phyloP scores from a whole-genome alignment of 1,284 basidiomycete species.

The Rhodotorula sp. region DNA sequence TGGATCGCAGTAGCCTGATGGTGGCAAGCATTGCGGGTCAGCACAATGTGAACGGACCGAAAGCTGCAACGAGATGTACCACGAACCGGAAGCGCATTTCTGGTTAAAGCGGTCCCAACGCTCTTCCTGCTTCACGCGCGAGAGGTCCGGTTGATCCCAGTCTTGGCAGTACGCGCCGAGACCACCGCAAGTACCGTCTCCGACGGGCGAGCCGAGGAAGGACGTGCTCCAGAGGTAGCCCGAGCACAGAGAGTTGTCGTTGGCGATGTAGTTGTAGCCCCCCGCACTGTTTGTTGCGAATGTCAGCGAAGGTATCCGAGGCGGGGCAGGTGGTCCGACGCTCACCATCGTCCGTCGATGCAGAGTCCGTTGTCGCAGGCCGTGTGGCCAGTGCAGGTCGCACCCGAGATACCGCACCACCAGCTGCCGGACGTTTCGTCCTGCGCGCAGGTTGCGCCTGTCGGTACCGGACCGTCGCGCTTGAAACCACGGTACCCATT shows the following conservation, averaged over 20 bases:
- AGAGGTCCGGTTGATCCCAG: background rate
- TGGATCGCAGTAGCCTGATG: background rate
- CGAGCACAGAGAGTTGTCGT: conserved; percentile 13
- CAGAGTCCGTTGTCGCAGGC: too few relatives aligned
- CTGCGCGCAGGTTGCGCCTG: too few relatives aligned
- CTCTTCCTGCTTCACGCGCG: background rate
- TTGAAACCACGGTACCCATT: too few relatives aligned
- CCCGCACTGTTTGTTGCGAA: too few relatives aligned
- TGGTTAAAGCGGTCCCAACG: conserved; percentile 13
- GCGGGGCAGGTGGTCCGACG: too few relatives aligned
- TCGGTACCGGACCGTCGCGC: too few relatives aligned
- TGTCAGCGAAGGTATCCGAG: too few relatives aligned
- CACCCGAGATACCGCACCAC: too few relatives aligned
- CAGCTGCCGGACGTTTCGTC: background rate
- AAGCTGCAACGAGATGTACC: background rate
- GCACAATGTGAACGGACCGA: background rate
- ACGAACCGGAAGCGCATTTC: conserved; percentile 8
- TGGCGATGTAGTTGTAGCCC: background rate
- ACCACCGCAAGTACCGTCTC: conserved; percentile 13
- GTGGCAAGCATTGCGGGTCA: too few relatives aligned
- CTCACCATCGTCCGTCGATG: background rate
- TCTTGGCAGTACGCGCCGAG: conserved; percentile 25
- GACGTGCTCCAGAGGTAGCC: conserved; percentile 9
- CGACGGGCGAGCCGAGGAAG: background rate
- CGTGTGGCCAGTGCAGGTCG: too few relatives aligned